Evolutionary conservation across 129 eudicot genomes (phyloP).

Genomic region (Artemisia annua): DNA sequence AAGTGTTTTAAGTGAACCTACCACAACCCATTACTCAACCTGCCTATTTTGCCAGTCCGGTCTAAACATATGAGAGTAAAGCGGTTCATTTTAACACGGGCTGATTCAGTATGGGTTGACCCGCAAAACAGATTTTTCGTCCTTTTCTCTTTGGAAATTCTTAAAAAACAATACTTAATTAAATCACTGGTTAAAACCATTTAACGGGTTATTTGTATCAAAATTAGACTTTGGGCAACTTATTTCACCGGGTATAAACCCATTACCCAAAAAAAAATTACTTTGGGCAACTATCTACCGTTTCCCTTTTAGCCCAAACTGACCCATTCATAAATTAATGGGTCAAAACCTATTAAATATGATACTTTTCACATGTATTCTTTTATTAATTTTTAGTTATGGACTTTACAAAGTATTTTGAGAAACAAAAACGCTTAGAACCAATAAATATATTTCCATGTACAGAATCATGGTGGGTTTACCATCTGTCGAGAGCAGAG

Average conservation of each 20-base stretch:
- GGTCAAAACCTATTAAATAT: neutral
- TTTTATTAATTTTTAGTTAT: neutral
- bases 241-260: too few relatives aligned
- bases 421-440: neutral
- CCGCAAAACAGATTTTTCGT: neutral
- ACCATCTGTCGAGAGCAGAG: slow-evolving; percentile 81
- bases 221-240: neutral
- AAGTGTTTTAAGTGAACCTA: neutral
- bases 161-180: too few relatives aligned
- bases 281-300: neutral
- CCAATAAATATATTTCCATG: neutral
- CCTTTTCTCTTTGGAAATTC: too few relatives aligned
- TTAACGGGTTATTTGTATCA: too few relatives aligned
- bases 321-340: neutral
- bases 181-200: too few relatives aligned
- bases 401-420: neutral
- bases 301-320: neutral
- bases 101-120: too few relatives aligned
- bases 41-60: neutral
- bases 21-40: neutral
- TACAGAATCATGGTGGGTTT: slow-evolving; percentile 95
- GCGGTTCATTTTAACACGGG: neutral
- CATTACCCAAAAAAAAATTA: too few relatives aligned
- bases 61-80: too few relatives aligned
- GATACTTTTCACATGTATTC: neutral